Base-by-base conservation (phyloP, 176 grass and related monocot species). In the Rhynchospora pubera region DNA sequence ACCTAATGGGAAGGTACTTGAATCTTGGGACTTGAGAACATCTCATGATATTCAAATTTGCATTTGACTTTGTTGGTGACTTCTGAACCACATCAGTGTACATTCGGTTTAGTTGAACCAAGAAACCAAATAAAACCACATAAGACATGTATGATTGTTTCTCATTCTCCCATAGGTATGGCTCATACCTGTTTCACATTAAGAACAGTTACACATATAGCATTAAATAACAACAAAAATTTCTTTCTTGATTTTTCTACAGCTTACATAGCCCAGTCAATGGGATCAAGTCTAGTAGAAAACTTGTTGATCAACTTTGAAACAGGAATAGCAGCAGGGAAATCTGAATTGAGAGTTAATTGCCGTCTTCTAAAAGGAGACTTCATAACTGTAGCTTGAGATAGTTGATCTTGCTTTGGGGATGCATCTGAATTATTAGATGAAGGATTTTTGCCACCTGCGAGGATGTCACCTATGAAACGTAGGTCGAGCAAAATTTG, bases 261-360 rank as follows among this genome's bases (percentile, higher is more conserved):
- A 84, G 59, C 96, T 95, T 95, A 99, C 96, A 89, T 99, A 77
- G 96, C 96, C 96, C 96, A 99, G 66, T 99, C 96, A 87, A 99
- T 95, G 0, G 96, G 96, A 87, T 99, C 96, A 64, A 99, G 85
- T 87, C 93, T 93, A 39, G 89, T 89, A 42, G 96, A 95, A 65
- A 99, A 82, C 47, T 84, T 93, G 76, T 64, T 90, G 50, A 93
- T 87, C 65, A 99, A 83, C 62, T 87, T 99, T 59, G 79, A 91
- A 80, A 93, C 85, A 85, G 89, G 85, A 46, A 87, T 84, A 75
- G 91, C 73, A 69, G 58, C 87, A 79, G 86, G 87, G 91, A 84
- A 89, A 83, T 87, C 91, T 77, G 86, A 83, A 60, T 87, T 84
- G 63, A 87, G 70, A 63, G 85, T 87, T 62, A 84, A 82, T 24